These are phyloP conservation scores for Leonotis leonurus DNA, from an alignment of 257 asterid genomes.

Conservation along the genomic window DNA sequence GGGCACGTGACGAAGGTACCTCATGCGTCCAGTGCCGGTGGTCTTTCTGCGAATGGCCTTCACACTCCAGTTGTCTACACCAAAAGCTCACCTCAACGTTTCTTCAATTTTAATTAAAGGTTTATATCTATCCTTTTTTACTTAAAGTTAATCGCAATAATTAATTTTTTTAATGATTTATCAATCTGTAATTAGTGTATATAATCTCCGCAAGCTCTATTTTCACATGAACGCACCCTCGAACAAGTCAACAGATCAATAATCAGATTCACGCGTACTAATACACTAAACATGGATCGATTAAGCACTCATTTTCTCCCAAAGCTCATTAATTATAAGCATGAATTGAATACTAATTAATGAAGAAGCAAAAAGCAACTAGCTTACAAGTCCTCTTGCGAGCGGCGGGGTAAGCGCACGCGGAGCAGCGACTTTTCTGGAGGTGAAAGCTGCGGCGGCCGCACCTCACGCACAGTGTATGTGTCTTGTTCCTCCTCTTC, in stretches of 20 bases:
- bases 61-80: constrained; percentile 62
- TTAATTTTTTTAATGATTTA: no score
- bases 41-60: constrained; percentile 74
- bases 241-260: not conserved
- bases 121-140: no score
- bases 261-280: not conserved
- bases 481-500: constrained; percentile 49
- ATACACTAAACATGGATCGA: not conserved
- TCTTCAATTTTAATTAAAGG: no score
- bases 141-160: no score
- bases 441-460: constrained; percentile 52
- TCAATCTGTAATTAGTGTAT: no score
- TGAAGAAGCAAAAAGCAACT: not conserved
- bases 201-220: no score
- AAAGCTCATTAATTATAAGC: not conserved
- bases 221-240: no score
- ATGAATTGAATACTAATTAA: not conserved
- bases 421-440: constrained; percentile 49
- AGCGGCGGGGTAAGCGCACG: constrained; percentile 48
- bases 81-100: not conserved
- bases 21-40: constrained; percentile 69
- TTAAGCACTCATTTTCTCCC: no score
- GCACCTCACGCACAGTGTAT: constrained; percentile 46
- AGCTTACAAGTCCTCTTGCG: constrained; percentile 46
- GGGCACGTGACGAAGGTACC: constrained; percentile 64